Evolutionary conservation across 495 filamentous ascomycete species (phyloP).

Genomic region (Letharia lupina): DNA sequence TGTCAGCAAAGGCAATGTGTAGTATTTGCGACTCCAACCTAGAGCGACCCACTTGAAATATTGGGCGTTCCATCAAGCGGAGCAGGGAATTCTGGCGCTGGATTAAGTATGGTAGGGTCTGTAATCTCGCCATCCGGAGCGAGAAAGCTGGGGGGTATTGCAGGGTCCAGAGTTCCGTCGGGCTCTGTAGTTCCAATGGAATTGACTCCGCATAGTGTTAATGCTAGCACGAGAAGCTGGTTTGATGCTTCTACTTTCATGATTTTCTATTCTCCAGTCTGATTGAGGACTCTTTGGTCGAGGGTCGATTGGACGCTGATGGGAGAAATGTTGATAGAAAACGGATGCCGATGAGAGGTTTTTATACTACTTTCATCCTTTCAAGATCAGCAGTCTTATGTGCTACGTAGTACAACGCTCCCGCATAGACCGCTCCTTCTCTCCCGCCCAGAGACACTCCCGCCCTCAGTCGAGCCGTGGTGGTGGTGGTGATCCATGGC

Average conservation of each 20-base stretch:
- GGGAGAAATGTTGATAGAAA: too few species aligned
- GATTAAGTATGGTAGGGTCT: background rate
- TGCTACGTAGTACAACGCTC: background rate
- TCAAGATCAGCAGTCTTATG: background rate
- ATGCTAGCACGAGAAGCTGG: background rate
- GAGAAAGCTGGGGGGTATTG: background rate
- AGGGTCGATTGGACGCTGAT: background rate
- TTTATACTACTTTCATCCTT: background rate
- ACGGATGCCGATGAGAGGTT: background rate
- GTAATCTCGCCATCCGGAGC: constrained; percentile 2
- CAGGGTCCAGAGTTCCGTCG: background rate
- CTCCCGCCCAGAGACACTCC: background rate
- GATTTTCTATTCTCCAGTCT: background rate
- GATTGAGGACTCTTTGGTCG: background rate
- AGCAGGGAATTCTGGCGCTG: background rate
- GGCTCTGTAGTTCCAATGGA: background rate
- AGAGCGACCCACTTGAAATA: background rate
- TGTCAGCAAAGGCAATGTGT: background rate
- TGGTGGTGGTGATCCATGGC: background rate
- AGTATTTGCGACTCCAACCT: background rate
- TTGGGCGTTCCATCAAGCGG: background rate
- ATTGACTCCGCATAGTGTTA: background rate
- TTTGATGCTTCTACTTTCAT: background rate
- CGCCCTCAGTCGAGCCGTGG: background rate
- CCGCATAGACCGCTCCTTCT: too few species aligned